A percentile compares a stretch with the other conserved stretches of the same genome.
phyloP scores from a whole-genome alignment of 176 grass and related monocot species.

The Oryza officinalis region DNA sequence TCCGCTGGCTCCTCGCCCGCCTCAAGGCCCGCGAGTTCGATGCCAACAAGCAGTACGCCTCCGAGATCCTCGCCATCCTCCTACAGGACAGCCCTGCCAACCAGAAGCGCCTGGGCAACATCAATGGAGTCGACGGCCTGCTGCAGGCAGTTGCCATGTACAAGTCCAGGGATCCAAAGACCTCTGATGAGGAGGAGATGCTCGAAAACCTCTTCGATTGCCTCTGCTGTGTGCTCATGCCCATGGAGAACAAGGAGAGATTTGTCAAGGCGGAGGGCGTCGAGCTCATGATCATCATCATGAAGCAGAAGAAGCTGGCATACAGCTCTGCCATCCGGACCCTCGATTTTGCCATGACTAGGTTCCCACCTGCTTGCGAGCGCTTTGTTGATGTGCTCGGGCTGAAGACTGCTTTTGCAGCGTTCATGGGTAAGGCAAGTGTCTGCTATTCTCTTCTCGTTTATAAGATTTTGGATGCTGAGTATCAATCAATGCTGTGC shows the following conservation, averaged over 20 bases:
- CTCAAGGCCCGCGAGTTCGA: slow-evolving; percentile 90
- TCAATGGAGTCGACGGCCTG: slow-evolving; percentile 83
- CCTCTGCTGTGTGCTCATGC: slow-evolving; percentile 90
- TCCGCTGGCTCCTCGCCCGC: slow-evolving; percentile 78
- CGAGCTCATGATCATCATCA: slow-evolving; percentile 98
- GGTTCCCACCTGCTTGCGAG: slow-evolving; percentile 86
- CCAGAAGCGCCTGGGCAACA: slow-evolving; percentile 85
- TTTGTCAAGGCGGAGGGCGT: slow-evolving; percentile 96
- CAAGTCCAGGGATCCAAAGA: slow-evolving; percentile 92
- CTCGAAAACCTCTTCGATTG: slow-evolving; percentile 95
- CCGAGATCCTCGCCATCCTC: slow-evolving; percentile 87
- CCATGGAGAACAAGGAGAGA: slow-evolving; percentile 89
- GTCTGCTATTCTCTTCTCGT: background rate
- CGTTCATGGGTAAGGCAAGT: slow-evolving; percentile 99
- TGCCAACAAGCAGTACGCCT: slow-evolving; percentile 95
- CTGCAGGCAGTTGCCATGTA: slow-evolving; percentile 91
- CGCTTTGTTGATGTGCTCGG: slow-evolving; percentile 88
- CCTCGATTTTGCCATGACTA: slow-evolving; percentile 93
- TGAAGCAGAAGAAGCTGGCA: slow-evolving; percentile 93
- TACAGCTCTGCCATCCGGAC: slow-evolving; percentile 82
- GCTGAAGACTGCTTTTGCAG: slow-evolving; percentile 88
- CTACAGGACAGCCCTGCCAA: slow-evolving; percentile 83
- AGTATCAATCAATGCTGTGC: background rate
- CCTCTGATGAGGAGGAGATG: slow-evolving; percentile 93
- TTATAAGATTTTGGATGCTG: background rate